Evolutionary conservation across 495 filamentous ascomycete genomes (phyloP).

Genomic region (Sphaerosporella brunnea): DNA sequence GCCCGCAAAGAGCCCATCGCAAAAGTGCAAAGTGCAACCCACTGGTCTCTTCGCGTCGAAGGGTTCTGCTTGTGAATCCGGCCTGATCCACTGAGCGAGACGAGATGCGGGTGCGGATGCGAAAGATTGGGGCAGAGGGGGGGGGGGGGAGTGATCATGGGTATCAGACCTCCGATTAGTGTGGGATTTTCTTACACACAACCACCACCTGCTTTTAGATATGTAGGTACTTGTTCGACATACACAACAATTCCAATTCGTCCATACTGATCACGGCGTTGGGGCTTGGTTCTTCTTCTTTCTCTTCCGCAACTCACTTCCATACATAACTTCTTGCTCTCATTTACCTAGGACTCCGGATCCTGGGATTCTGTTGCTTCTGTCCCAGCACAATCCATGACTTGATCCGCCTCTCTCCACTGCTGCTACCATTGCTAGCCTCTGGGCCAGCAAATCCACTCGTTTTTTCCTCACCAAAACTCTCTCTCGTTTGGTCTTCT

Average conservation of each 20-base stretch:
- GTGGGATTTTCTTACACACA: too few species aligned
- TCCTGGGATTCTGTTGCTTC: not conserved
- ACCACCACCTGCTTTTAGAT: not conserved
- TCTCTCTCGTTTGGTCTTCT: not conserved
- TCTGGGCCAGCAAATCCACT: slow-evolving; percentile 3
- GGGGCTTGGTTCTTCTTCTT: not conserved
- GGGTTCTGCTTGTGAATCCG: too few species aligned
- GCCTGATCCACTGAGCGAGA: too few species aligned
- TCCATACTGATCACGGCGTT: slow-evolving; percentile 3
- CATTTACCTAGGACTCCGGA: not conserved
- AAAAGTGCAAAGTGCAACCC: too few species aligned
- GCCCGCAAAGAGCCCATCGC: too few species aligned
- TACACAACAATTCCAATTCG: not conserved
- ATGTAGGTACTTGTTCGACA: not conserved
- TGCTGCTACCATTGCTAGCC: slow-evolving; percentile 3
- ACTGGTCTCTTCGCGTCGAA: too few species aligned
- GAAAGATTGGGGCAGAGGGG: too few species aligned
- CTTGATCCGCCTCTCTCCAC: not conserved
- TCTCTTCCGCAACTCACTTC: not conserved
- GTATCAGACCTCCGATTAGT: too few species aligned
- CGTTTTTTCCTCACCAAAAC: not conserved
- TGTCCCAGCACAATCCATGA: slow-evolving; percentile 1
- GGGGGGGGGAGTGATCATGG: too few species aligned
- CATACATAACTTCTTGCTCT: not conserved
- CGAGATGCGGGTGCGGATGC: too few species aligned